Percentiles rank a stretch among this genome's conserved stretches.
Evolutionary conservation across 1,139 yeast species (phyloP).

Genomic region (Geotrichum australiense): DNA sequence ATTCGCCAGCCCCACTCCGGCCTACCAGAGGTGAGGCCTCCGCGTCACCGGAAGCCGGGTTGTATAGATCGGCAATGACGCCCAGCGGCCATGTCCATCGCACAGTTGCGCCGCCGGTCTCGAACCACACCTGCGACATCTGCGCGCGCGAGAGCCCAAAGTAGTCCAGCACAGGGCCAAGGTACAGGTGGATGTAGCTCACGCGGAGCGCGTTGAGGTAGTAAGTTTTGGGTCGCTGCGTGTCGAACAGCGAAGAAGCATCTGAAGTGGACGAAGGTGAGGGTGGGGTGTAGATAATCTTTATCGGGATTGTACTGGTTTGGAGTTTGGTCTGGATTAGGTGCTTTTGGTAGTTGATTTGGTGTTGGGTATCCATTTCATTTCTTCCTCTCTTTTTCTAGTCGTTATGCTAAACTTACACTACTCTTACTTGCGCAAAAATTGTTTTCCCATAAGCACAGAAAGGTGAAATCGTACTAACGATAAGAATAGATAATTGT

Average conservation of each 20-base stretch:
- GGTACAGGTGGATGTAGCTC: constrained; percentile 51
- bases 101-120: constrained; percentile 54
- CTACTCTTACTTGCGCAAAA: too few species aligned
- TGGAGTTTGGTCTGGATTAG: neutral
- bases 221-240: constrained; percentile 4
- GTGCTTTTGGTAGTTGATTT: neutral
- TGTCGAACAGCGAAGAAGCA: neutral
- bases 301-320: neutral
- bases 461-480: too few species aligned
- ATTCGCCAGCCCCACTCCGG: constrained; percentile 5
- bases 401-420: too few species aligned
- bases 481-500: too few species aligned
- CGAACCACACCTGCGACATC: constrained; percentile 56
- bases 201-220: constrained; percentile 39
- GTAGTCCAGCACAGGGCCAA: constrained; percentile 39
- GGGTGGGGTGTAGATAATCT: neutral
- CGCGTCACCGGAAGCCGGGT: constrained; percentile 29
- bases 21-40: constrained; percentile 26
- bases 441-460: too few species aligned
- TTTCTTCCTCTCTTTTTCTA: too few species aligned
- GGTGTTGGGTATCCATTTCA: constrained; percentile 3
- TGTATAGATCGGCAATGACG: constrained; percentile 51
- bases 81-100: constrained; percentile 82
- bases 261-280: neutral
- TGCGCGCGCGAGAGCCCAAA: constrained; percentile 39